Percentiles rank a stretch among this genome's conserved stretches.
Conservation (phyloP, 495 filamentous ascomycete species). For the Penicillium arizonense region DNA sequence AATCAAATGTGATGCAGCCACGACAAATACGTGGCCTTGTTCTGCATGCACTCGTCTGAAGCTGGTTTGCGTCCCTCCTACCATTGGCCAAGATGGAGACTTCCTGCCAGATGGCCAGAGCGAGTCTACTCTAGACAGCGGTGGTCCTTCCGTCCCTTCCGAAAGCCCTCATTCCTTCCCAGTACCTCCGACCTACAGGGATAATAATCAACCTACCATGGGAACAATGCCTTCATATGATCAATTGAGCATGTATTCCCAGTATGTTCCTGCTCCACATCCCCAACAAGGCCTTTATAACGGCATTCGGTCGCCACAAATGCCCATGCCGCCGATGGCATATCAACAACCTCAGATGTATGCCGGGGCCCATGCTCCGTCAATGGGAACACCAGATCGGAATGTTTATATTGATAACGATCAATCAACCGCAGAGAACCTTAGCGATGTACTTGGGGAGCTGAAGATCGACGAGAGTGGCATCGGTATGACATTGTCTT, state of each 20-base stretch:
- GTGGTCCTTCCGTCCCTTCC: conserved; percentile 20
- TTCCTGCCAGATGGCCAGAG: conserved; percentile 44
- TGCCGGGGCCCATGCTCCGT: conserved; percentile 52
- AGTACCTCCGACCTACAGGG: conserved; percentile 26
- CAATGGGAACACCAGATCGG: conserved; percentile 41
- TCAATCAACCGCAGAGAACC: conserved; percentile 64
- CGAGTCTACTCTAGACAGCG: conserved; percentile 24
- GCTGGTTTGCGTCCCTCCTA: conserved; percentile 89
- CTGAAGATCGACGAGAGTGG: conserved; percentile 85
- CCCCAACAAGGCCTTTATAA: conserved; percentile 75
- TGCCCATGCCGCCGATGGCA: conserved; percentile 32
- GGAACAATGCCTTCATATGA: conserved; percentile 33
- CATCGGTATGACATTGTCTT: conserved; percentile 63
- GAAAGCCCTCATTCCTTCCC: conserved; percentile 33
- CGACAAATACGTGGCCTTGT: conserved; percentile 97
- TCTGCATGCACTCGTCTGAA: conserved; percentile 91
- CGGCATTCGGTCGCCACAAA: conserved; percentile 64
- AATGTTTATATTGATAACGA: conserved; percentile 50
- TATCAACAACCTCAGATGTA: conserved; percentile 53
- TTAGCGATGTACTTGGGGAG: conserved; percentile 80
- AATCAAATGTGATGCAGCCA: conserved; percentile 96
- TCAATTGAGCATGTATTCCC: conserved; percentile 35
- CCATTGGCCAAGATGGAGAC: conserved; percentile 80
- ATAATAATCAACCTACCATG: conserved; percentile 22
- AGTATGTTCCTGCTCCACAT: conserved; percentile 35